Conservation (phyloP, 2,329 filamentous ascomycete species). For the Harringtonia lauricola region DNA sequence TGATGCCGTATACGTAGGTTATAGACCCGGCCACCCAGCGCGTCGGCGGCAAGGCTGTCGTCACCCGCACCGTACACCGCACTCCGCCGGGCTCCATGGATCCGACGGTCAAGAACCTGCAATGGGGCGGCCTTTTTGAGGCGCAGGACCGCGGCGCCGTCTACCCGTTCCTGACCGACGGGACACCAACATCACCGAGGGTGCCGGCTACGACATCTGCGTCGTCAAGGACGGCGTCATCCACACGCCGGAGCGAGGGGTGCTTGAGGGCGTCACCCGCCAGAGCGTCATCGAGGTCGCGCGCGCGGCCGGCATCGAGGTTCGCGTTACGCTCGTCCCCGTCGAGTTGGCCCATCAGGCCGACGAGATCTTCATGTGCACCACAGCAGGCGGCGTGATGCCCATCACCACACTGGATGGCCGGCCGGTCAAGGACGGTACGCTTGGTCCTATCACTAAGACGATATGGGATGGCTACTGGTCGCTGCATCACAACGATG, state of each 20-base stretch:
- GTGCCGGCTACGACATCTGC: constrained; percentile 28
- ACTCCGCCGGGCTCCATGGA: constrained; percentile 34
- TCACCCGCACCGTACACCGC: constrained; percentile 16
- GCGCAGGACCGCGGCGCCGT: constrained; percentile 31
- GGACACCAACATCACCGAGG: constrained; percentile 38
- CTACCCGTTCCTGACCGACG: constrained; percentile 39
- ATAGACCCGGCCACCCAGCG: constrained; percentile 33
- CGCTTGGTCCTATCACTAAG: constrained; percentile 32
- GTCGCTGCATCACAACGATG: constrained; percentile 31
- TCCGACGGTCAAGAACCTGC: constrained; percentile 39
- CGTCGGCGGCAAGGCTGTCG: constrained; percentile 27
- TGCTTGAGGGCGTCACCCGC: constrained; percentile 35
- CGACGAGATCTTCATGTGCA: constrained; percentile 42
- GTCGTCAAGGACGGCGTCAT: constrained; percentile 32
- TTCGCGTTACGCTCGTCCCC: constrained; percentile 29
- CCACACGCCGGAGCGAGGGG: constrained; percentile 34
- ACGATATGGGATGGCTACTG: constrained; percentile 40
- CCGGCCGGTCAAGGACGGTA: constrained; percentile 25
- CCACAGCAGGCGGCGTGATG: constrained; percentile 41
- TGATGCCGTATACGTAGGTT: constrained; percentile 37
- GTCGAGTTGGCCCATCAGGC: constrained; percentile 26
- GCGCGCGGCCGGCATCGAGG: constrained; percentile 18
- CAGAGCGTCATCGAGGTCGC: constrained; percentile 36
- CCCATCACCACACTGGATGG: constrained; percentile 36
- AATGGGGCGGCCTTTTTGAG: constrained; percentile 36